A percentile compares a stretch with the other conserved stretches of the same genome.
These are phyloP conservation scores for Ascoidea asiatica DNA, from an alignment of 805 yeast genomes.

Conservation along the genomic window DNA sequence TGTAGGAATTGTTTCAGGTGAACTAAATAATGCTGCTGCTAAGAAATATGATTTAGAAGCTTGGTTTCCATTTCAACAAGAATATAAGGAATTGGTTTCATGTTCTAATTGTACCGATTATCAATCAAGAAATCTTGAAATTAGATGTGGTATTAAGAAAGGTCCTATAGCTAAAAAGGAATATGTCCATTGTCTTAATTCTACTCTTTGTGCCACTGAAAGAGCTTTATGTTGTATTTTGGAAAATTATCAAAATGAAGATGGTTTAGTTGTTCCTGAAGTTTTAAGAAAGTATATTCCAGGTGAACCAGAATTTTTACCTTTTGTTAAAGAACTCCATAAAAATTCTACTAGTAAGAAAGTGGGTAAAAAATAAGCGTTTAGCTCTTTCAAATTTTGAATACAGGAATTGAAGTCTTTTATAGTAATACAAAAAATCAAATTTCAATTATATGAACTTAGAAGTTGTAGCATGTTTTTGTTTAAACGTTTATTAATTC, in stretches of 20 bases:
- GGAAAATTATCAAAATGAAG: slow-evolving; percentile 97
- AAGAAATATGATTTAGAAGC: slow-evolving; percentile 98
- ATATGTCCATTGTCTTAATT: slow-evolving; percentile 96
- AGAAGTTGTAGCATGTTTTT: too few relatives aligned
- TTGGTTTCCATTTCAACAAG: slow-evolving; percentile 99
- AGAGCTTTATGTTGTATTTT: slow-evolving; percentile 95
- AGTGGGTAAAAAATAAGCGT: too few relatives aligned
- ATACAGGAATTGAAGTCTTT: too few relatives aligned
- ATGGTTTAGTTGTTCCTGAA: slow-evolving; percentile 87
- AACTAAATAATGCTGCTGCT: slow-evolving; percentile 97
- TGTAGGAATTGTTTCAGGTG: slow-evolving; percentile 97
- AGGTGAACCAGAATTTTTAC: slow-evolving; percentile 96
- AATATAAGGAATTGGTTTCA: slow-evolving; percentile 94
- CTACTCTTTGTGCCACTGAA: slow-evolving; percentile 95
- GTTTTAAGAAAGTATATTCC: slow-evolving; percentile 94
- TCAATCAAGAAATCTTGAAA: slow-evolving; percentile 96
- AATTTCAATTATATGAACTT: too few relatives aligned
- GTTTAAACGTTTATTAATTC: too few relatives aligned
- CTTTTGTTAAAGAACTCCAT: slow-evolving; percentile 81
- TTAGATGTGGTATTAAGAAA: slow-evolving; percentile 96
- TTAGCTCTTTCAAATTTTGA: too few relatives aligned
- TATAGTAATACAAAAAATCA: too few relatives aligned
- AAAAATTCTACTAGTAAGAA: slow-evolving; percentile 80
- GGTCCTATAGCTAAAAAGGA: slow-evolving; percentile 91
- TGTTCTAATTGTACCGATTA: slow-evolving; percentile 99